Percentiles rank a stretch among this genome's conserved stretches.
Evolutionary conservation across 495 filamentous ascomycete species (phyloP).

Genomic region (Polyplosphaeria fusca): DNA sequence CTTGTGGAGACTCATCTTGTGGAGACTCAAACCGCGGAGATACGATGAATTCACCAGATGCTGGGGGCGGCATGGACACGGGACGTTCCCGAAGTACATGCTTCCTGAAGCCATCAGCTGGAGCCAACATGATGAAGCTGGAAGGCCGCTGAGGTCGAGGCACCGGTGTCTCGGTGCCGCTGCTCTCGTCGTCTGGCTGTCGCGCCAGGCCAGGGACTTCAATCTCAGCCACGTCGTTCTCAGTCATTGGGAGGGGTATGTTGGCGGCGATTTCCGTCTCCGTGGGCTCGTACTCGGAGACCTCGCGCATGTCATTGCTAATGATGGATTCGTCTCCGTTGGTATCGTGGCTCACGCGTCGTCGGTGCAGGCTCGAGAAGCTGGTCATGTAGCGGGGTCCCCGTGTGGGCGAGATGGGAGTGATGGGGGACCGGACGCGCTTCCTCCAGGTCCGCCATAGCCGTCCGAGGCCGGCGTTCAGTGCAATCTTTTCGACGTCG

Average conservation of each 20-base stretch:
- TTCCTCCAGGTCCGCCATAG: slow-evolving; percentile 97
- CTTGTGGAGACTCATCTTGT: not conserved
- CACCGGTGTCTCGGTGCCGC: slow-evolving; percentile 35
- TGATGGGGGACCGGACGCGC: slow-evolving; percentile 52
- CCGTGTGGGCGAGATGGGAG: slow-evolving; percentile 35
- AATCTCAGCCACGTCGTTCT: slow-evolving; percentile 71
- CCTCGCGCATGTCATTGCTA: slow-evolving; percentile 18
- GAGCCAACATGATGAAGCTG: slow-evolving; percentile 30
- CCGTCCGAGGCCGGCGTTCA: slow-evolving; percentile 80
- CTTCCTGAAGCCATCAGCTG: slow-evolving; percentile 10
- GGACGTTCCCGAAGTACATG: slow-evolving; percentile 15
- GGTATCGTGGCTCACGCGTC: slow-evolving; percentile 23
- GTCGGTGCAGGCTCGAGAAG: slow-evolving; percentile 21
- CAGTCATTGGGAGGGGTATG: slow-evolving; percentile 63
- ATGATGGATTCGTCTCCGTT: slow-evolving; percentile 15
- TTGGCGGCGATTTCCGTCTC: slow-evolving; percentile 44
- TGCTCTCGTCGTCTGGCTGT: slow-evolving; percentile 58
- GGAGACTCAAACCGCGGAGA: no score
- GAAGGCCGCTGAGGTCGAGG: slow-evolving; percentile 21
- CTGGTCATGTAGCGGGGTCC: slow-evolving; percentile 19
- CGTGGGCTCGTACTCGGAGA: slow-evolving; percentile 39
- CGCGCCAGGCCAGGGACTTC: slow-evolving; percentile 62
- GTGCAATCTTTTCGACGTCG: slow-evolving; percentile 89
- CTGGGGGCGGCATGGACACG: slow-evolving; percentile 26
- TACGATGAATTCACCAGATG: slow-evolving; percentile 7